These are phyloP conservation scores for Rutidosis leptorrhynchoides DNA, from an alignment of 129 eudicot genomes.

Conservation along the genomic window DNA sequence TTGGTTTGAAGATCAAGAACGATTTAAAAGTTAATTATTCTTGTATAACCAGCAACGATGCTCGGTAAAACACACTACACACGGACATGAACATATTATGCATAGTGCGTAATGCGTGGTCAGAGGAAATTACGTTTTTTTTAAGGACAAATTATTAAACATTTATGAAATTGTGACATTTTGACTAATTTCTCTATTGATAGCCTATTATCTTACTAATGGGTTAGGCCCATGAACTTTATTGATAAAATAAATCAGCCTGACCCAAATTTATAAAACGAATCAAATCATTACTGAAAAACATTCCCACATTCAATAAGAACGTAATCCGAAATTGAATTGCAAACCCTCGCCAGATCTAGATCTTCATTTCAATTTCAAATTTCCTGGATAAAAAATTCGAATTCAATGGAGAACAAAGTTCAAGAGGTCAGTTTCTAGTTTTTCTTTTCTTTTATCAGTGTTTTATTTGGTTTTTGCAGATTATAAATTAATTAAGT, in stretches of 20 bases:
- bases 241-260: not conserved
- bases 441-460: not conserved
- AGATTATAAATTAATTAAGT: not conserved
- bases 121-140: no score
- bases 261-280: not conserved
- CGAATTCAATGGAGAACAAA: slow-evolving; percentile 49
- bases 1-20: no score
- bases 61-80: no score
- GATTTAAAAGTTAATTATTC: no score
- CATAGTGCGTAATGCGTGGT: no score
- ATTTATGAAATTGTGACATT: no score
- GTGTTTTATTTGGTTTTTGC: not conserved
- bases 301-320: not conserved
- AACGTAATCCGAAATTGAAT: not conserved
- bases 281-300: not conserved
- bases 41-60: no score
- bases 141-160: no score
- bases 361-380: slow-evolving; percentile 20
- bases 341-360: slow-evolving; percentile 13
- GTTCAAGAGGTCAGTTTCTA: slow-evolving; percentile 57
- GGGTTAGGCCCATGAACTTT: not conserved
- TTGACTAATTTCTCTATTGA: no score
- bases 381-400: not conserved
- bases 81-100: no score
- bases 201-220: no score